Percentiles rank a stretch among this genome's conserved stretches.
Conservation (phyloP, 23 red algal genomes). For the Chondrus crispus region DNA sequence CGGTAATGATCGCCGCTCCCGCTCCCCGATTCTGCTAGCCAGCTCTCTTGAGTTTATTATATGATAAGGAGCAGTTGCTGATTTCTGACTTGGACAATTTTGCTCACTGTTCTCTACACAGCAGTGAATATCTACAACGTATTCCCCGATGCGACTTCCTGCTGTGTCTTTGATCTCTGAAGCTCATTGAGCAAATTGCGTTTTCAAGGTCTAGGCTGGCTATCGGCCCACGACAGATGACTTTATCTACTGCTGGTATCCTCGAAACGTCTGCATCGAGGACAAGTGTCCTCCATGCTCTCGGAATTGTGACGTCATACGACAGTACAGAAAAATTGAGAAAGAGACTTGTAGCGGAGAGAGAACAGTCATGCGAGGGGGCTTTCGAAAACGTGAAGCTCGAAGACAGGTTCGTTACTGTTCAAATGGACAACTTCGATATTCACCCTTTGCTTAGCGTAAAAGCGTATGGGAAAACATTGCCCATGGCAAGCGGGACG, state of each 20-base stretch:
- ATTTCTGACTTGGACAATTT: not conserved
- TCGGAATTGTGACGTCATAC: not conserved
- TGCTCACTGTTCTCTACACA: not conserved
- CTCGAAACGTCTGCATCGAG: not conserved
- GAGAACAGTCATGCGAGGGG: not conserved
- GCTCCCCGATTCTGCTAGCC: too few species aligned
- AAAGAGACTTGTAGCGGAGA: not conserved
- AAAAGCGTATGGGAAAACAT: not conserved
- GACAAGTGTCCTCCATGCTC: not conserved
- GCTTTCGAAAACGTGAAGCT: not conserved
- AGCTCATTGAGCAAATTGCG: not conserved
- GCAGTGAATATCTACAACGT: not conserved
- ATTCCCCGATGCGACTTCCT: not conserved
- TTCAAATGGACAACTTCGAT: conserved; percentile 10
- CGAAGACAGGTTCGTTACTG: not conserved
- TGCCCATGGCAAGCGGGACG: not conserved
- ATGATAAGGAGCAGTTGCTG: not conserved
- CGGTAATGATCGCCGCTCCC: too few species aligned
- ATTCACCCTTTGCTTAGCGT: not conserved
- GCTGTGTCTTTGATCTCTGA: not conserved
- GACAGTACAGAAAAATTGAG: not conserved
- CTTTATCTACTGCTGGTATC: not conserved
- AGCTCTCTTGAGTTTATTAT: too few species aligned
- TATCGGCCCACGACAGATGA: not conserved
- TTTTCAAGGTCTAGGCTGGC: not conserved